phyloP scores from a whole-genome alignment of 2,329 filamentous ascomycete species.

The Colletotrichum simmondsii region DNA sequence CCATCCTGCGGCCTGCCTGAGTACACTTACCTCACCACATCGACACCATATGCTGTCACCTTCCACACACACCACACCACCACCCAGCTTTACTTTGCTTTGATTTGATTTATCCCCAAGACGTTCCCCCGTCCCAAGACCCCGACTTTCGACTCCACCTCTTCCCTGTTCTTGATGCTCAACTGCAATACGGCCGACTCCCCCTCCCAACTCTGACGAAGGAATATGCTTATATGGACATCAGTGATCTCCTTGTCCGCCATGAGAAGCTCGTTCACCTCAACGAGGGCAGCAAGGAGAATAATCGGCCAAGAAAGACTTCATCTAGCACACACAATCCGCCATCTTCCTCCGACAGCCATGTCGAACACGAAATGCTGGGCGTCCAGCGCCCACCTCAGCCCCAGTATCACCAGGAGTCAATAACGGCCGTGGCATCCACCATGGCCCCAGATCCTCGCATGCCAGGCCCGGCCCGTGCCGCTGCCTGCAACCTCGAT shows the following conservation, averaged over 20 bases:
- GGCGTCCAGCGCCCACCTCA: constrained; percentile 50
- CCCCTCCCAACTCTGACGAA: constrained; percentile 29
- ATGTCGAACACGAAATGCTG: constrained; percentile 58
- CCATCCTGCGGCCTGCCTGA: constrained; percentile 9
- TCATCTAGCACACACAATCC: constrained; percentile 52
- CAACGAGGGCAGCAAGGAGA: constrained; percentile 68
- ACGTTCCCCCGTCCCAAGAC: constrained; percentile 14
- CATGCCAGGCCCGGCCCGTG: constrained; percentile 48
- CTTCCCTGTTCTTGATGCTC: constrained; percentile 26
- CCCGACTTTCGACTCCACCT: constrained; percentile 13
- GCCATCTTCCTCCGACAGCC: constrained; percentile 58
- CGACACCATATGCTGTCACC: constrained; percentile 22
- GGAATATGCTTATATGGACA: constrained; percentile 68
- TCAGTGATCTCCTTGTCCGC: constrained; percentile 71
- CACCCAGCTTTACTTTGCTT: background rate
- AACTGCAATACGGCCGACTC: constrained; percentile 18
- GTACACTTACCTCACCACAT: constrained; percentile 24
- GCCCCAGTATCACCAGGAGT: constrained; percentile 53
- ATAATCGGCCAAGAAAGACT: constrained; percentile 60
- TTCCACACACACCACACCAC: constrained; percentile 30
- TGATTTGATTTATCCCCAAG: constrained; percentile 26
- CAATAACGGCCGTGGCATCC: constrained; percentile 50
- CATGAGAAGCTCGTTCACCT: constrained; percentile 74
- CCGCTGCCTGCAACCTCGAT: constrained; percentile 66
- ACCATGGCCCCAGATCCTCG: constrained; percentile 60